A percentile compares a stretch with the other conserved stretches of the same genome.
Evolutionary conservation across 495 filamentous ascomycete species (phyloP).

Genomic region (Lichenothelia convexa): DNA sequence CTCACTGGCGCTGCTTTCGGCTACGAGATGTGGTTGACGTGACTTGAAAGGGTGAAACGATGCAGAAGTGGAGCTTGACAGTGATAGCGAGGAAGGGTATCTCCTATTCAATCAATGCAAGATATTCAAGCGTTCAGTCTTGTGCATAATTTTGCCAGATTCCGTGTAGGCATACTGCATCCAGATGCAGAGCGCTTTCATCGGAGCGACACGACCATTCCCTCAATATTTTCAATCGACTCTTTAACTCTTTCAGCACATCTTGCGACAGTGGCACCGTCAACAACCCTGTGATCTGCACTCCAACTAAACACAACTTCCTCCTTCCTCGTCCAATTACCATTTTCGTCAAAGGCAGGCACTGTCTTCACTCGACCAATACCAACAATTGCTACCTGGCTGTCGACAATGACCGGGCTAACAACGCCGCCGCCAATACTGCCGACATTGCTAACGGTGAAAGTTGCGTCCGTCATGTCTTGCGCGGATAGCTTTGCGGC

Average conservation of each 20-base stretch:
- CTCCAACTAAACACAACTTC: conserved; percentile 87
- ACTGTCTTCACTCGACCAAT: conserved; percentile 60
- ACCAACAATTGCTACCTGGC: conserved; percentile 82
- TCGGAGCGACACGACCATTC: conserved; percentile 44
- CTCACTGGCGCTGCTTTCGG: too few relatives aligned
- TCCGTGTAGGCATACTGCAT: too few relatives aligned
- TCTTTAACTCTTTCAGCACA: conserved; percentile 63
- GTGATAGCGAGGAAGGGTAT: too few relatives aligned
- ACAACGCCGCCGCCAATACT: conserved; percentile 88
- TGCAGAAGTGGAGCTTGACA: too few relatives aligned
- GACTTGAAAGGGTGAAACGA: too few relatives aligned
- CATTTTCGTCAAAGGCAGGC: conserved; percentile 43
- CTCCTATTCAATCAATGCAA: too few relatives aligned
- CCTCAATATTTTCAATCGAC: conserved; percentile 65
- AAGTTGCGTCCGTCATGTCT: conserved; percentile 73
- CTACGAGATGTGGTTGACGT: too few relatives aligned
- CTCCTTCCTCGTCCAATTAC: conserved; percentile 40
- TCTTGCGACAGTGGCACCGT: conserved; percentile 83
- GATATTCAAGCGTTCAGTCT: too few relatives aligned
- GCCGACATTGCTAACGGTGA: conserved; percentile 96
- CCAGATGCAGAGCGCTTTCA: conserved; percentile 4
- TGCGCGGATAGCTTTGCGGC: conserved; percentile 54
- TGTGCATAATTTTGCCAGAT: too few relatives aligned
- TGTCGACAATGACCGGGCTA: conserved; percentile 71
- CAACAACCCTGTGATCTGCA: conserved; percentile 86